phyloP scores from a whole-genome alignment of 1,284 basidiomycete genomes.

The Rugosomyces carneus region DNA sequence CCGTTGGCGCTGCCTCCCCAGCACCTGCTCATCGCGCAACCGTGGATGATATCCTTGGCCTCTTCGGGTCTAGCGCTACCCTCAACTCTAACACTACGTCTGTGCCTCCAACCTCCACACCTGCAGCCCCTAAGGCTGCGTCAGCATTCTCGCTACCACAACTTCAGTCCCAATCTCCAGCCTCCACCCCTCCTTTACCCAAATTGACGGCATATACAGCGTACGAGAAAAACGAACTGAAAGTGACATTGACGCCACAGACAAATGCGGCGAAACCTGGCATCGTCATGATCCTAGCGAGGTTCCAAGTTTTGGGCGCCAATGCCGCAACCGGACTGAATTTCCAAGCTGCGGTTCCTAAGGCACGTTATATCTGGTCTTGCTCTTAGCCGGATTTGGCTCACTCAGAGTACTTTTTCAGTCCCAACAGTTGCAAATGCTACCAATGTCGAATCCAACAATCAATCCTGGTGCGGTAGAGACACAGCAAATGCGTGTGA shows the following conservation, averaged over 20 bases:
- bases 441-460: slow-evolving; percentile 88
- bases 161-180: slow-evolving; percentile 27
- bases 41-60: slow-evolving; percentile 87
- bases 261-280: slow-evolving; percentile 76
- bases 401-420: slow-evolving; percentile 26
- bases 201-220: slow-evolving; percentile 74
- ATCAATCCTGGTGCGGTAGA: slow-evolving; percentile 77
- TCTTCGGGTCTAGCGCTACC: slow-evolving; percentile 62
- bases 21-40: slow-evolving; percentile 44
- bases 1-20: slow-evolving; percentile 35
- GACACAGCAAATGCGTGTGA: slow-evolving; percentile 93
- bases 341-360: slow-evolving; percentile 98
- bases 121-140: slow-evolving; percentile 23
- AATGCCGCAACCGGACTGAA: slow-evolving; percentile 59
- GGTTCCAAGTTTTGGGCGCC: slow-evolving; percentile 70
- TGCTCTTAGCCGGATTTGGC: neutral
- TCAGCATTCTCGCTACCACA: slow-evolving; percentile 31
- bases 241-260: slow-evolving; percentile 86
- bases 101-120: slow-evolving; percentile 25
- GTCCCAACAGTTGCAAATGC: slow-evolving; percentile 98
- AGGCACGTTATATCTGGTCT: slow-evolving; percentile 44
- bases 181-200: slow-evolving; percentile 38
- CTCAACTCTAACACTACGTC: slow-evolving; percentile 29
- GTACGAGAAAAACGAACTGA: slow-evolving; percentile 88
- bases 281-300: slow-evolving; percentile 84